phyloP scores from a whole-genome alignment of 2,329 filamentous ascomycete genomes.

The Diaporthe humulicola region DNA sequence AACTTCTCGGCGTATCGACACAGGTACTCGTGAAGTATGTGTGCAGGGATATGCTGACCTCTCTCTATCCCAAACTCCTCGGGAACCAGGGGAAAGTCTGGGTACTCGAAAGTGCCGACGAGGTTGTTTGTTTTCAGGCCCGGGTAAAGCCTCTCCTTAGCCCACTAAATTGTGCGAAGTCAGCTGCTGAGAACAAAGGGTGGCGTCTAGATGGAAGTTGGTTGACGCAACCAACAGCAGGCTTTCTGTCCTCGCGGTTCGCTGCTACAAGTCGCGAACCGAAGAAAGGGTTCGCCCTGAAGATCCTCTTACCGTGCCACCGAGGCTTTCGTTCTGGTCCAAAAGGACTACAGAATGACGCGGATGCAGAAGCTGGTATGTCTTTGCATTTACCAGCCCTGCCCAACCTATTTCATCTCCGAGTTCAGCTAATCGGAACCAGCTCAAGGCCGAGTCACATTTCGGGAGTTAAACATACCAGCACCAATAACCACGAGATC shows the following conservation, averaged over 20 bases:
- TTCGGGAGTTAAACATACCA: slow-evolving; percentile 50
- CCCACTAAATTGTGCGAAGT: slow-evolving; percentile 61
- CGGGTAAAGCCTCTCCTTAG: slow-evolving; percentile 74
- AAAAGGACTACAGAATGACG: slow-evolving; percentile 68
- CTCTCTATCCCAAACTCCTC: slow-evolving; percentile 62
- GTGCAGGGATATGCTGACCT: slow-evolving; percentile 62
- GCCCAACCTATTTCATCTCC: slow-evolving; percentile 55
- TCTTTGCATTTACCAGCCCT: slow-evolving; percentile 73
- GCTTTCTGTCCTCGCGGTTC: no score
- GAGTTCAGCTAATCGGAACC: neutral
- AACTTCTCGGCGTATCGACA: slow-evolving; percentile 59
- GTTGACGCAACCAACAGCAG: neutral
- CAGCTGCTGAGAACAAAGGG: neutral
- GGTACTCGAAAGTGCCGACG: slow-evolving; percentile 79
- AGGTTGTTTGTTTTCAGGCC: slow-evolving; percentile 82
- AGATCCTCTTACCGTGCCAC: slow-evolving; percentile 63
- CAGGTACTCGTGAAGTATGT: slow-evolving; percentile 62
- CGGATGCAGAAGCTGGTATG: slow-evolving; percentile 71
- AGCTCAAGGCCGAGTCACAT: no score
- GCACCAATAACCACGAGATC: slow-evolving; percentile 53
- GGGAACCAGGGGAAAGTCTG: slow-evolving; percentile 78
- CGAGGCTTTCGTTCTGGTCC: slow-evolving; percentile 69
- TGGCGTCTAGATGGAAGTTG: no score
- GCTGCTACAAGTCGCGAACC: no score
- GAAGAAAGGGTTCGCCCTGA: neutral